These are phyloP conservation scores for Tetrapisispora pingtungensis DNA, from an alignment of 805 yeast species.

Conservation along the genomic window DNA sequence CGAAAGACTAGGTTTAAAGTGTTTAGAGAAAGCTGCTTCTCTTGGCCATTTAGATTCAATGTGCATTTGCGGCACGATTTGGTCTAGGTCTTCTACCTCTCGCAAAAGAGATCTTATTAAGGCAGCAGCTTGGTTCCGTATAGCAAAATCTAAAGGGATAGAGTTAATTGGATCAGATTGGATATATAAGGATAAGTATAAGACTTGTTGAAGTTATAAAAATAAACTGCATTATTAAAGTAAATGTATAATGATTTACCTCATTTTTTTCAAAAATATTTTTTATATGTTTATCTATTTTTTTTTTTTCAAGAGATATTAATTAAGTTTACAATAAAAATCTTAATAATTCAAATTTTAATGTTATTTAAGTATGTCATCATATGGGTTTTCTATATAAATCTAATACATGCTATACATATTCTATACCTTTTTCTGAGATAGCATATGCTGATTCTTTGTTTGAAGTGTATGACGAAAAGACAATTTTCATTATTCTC, in stretches of 20 bases:
- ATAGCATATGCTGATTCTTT: conserved; percentile 17
- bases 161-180: conserved; percentile 59
- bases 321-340: too few relatives aligned
- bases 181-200: conserved; percentile 64
- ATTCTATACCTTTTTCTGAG: conserved; percentile 21
- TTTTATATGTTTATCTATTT: too few relatives aligned
- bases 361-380: too few relatives aligned
- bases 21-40: conserved; percentile 54
- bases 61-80: conserved; percentile 58
- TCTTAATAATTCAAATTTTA: too few relatives aligned
- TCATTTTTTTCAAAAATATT: too few relatives aligned
- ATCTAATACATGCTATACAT: neutral
- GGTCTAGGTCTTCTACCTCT: conserved; percentile 43
- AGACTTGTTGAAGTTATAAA: conserved; percentile 16
- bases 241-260: too few relatives aligned
- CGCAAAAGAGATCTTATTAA: conserved; percentile 47
- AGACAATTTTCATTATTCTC: conserved; percentile 34
- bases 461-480: conserved; percentile 29
- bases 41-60: conserved; percentile 61
- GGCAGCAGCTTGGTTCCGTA: conserved; percentile 64
- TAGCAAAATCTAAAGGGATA: conserved; percentile 53
- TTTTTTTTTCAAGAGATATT: too few relatives aligned
- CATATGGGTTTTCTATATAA: too few relatives aligned
- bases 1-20: conserved; percentile 46
- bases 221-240: too few relatives aligned